A percentile compares a stretch with the other conserved stretches of the same genome.
phyloP scores from a whole-genome alignment of 2,329 filamentous ascomycete species.

The Hymenoscyphus fraxineus region DNA sequence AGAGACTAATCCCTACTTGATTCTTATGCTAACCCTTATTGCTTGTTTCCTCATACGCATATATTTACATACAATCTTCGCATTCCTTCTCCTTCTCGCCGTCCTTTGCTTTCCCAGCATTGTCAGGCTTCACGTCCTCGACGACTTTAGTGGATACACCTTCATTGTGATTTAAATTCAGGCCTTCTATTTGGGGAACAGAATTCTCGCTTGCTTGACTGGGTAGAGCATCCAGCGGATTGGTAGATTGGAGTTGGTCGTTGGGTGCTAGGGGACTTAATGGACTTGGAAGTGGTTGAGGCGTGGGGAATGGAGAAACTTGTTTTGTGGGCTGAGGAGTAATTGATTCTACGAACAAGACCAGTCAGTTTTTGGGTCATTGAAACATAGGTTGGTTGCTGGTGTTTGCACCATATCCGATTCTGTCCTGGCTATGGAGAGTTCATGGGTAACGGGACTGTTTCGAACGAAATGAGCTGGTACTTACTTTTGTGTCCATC shows the following conservation, averaged over 20 bases:
- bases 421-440: too few relatives aligned
- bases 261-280: background rate
- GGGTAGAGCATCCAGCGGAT: background rate
- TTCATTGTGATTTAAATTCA: background rate
- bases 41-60: background rate
- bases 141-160: background rate
- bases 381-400: background rate
- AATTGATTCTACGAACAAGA: background rate
- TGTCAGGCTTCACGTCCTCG: background rate
- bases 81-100: conserved; percentile 12
- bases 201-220: background rate
- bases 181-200: background rate
- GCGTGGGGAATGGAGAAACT: background rate
- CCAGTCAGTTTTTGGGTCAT: background rate
- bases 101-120: background rate
- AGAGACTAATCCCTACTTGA: background rate
- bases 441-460: too few relatives aligned
- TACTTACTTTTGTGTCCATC: conserved; percentile 45
- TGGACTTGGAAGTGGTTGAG: background rate
- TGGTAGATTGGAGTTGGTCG: background rate
- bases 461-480: background rate
- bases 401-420: background rate
- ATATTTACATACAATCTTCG: conserved; percentile 17
- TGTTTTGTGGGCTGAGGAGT: background rate
- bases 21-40: too few relatives aligned